Evolutionary conservation across 371 early-diverging fungal species (phyloP), one percentile per base, ranked within the genome.

Genomic region (Cladochytrium tenue): DNA sequence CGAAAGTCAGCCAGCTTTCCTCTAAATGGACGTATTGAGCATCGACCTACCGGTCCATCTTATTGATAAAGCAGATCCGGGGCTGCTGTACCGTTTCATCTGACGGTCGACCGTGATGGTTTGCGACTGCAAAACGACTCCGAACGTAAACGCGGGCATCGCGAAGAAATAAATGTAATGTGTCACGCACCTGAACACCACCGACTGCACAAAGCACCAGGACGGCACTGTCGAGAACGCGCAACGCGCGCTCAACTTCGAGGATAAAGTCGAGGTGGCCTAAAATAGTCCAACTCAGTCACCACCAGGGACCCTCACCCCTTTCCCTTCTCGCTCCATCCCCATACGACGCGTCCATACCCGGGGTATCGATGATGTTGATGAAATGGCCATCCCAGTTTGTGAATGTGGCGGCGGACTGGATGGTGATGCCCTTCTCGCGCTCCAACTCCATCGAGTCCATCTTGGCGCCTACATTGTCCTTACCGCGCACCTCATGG

Each of bases 371-470:
- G 56, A 97, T 96, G 64, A 97, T 75, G 74, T 97, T 95, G 72
- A 96, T 88, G 34, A 64, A 89, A 66, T 89, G 80, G 51, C 84
- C 86, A 23, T 84, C 75, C 97, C 97, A 97, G 1, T 88, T 89
- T 73, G 95, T 91, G 20, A 96, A 95, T 34, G 95, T 96, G 13
- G 95, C 93, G 0, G 98, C 98, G 2, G 93, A 91, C 58, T 92
- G 92, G 70, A 98, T 97, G 0, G 98, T 97, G 56, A 98, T 97
- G 0, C 97, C 98, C 83, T 94, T 93, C 77, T 97, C 97, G 69
- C 97, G 87, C 82, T 98, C 98, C 52, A 96, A 85, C 56, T 96
- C 97, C 96, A 98, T 96, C 56, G 93, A 95, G 80, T 98, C 98
- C 97, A 98, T 97, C 76, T 93, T 96, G 25, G 98, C 98, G 62